phyloP scores from a whole-genome alignment of 257 asterid genomes.

The Solanum piurae region DNA sequence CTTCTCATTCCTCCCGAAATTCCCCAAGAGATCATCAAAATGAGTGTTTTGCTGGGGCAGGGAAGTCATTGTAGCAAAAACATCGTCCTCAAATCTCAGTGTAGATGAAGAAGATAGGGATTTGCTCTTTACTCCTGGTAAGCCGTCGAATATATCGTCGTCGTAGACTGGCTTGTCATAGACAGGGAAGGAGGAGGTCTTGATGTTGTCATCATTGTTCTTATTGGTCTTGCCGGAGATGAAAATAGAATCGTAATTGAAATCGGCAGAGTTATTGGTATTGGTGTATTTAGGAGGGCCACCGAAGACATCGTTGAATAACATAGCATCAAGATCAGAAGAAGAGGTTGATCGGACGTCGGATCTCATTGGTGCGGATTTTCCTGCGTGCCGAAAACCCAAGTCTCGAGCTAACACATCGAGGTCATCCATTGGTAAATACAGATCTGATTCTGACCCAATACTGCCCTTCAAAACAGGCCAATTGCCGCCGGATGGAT shows the following conservation, averaged over 20 bases:
- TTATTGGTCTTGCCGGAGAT: slow-evolving; percentile 3
- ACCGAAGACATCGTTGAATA: slow-evolving; percentile 62
- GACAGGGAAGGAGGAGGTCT: slow-evolving; percentile 49
- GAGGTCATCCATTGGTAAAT: slow-evolving; percentile 63
- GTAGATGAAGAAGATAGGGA: slow-evolving; percentile 30
- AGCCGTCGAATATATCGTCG: slow-evolving; percentile 83
- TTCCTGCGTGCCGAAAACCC: slow-evolving; percentile 66
- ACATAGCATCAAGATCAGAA: slow-evolving; percentile 19
- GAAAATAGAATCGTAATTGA: slow-evolving; percentile 53
- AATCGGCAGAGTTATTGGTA: slow-evolving; percentile 23
- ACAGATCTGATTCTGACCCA: background rate
- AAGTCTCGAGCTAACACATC: slow-evolving; percentile 64
- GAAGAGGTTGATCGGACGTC: slow-evolving; percentile 27
- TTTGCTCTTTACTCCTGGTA: slow-evolving; percentile 83
- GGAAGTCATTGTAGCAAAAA: slow-evolving; percentile 45
- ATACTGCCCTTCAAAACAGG: background rate
- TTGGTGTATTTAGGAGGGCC: slow-evolving; percentile 56
- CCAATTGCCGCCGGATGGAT: background rate
- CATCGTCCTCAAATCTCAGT: slow-evolving; percentile 51
- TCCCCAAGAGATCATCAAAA: slow-evolving; percentile 23
- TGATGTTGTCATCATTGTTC: slow-evolving; percentile 12
- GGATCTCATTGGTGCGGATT: slow-evolving; percentile 91
- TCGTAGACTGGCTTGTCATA: slow-evolving; percentile 93
- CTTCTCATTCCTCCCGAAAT: slow-evolving; percentile 5
- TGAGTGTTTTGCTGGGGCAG: slow-evolving; percentile 32